phyloP scores from a whole-genome alignment of 1,284 basidiomycete species.

The Apiotrichum domesticum region DNA sequence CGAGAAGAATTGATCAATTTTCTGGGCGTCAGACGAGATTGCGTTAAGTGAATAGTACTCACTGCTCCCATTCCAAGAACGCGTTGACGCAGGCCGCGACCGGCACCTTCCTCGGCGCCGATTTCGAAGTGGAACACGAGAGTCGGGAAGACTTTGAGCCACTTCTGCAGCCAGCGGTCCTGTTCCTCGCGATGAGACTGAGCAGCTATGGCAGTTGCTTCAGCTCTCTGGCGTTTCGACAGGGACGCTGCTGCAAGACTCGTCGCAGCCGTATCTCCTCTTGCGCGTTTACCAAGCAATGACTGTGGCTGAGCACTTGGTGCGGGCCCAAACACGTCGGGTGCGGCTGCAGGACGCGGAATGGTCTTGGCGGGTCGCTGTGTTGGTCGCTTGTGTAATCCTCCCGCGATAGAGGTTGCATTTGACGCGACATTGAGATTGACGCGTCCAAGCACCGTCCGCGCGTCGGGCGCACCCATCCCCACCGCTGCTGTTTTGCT shows the following conservation, averaged over 20 bases:
- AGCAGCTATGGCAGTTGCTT: constrained; percentile 6
- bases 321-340: constrained; percentile 26
- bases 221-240: constrained; percentile 12
- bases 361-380: constrained; percentile 4
- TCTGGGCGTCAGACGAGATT: background rate
- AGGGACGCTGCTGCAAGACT: background rate
- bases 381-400: too few relatives aligned
- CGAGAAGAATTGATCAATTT: constrained; percentile 78
- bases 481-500: background rate
- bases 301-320: background rate
- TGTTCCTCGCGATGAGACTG: constrained; percentile 47
- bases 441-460: constrained; percentile 16
- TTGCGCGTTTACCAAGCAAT: constrained; percentile 12
- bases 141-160: constrained; percentile 71
- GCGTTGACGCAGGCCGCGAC: constrained; percentile 53
- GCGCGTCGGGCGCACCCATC: background rate
- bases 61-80: constrained; percentile 71
- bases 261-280: background rate
- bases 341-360: constrained; percentile 18
- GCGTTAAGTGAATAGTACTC: constrained; percentile 42
- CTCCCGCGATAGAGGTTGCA: background rate
- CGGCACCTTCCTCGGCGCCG: constrained; percentile 51
- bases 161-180: constrained; percentile 74
- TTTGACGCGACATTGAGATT: constrained; percentile 9
- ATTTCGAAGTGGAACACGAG: constrained; percentile 76